Base-by-base conservation (phyloP, 352 stramenopile species). In the Phytophthora kernoviae region DNA sequence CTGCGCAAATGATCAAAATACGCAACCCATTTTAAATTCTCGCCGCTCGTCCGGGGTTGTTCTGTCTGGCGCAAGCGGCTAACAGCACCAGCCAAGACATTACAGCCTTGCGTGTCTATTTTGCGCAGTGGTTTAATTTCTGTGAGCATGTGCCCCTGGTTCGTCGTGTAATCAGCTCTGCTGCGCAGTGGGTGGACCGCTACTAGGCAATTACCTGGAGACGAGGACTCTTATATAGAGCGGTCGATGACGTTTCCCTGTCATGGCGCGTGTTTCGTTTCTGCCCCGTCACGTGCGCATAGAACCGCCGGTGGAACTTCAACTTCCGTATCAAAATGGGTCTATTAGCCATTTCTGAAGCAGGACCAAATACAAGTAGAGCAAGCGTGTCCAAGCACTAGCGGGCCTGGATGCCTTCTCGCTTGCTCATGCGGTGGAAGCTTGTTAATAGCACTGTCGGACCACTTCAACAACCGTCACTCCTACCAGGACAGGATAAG, bases 211-310 rank as follows among this genome's bases (percentile, higher is more conserved):
- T 14, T 43, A 17, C 34, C 14, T 41, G 34, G 34, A 43, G 37
- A 43, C 11, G 37, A 43, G 12, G 37, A 17, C 37, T 43, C 37
- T 17, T 17, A 21, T 43, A 43, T 14, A 18, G 8, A 20, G 12
- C 37, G 15, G 37, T 8, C 37, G 37, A 36, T 56, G 49, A 57
- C 49, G 49, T 57, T 47, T 47, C 49, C 49, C 22, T 48, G 49
- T 57, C 49, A 57, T 57, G 49, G 42, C 49, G 49, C 49, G 49
- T 57, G 49, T 57, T 57, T 57, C 49, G 15, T 6, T 47, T 30
- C 37, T 42, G 49, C 22, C 37, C 24, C 49, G 49, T 57, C 49
- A 21, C 49, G 49, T 57, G 49, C 37, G 37, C 44, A 40, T 47
- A 39, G 44, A 42, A 47, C 36, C 33, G 40, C 40, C 1, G 4